These are phyloP conservation scores for Fusarium succisae DNA, from an alignment of 2,329 filamentous ascomycete genomes.

Conservation along the genomic window DNA sequence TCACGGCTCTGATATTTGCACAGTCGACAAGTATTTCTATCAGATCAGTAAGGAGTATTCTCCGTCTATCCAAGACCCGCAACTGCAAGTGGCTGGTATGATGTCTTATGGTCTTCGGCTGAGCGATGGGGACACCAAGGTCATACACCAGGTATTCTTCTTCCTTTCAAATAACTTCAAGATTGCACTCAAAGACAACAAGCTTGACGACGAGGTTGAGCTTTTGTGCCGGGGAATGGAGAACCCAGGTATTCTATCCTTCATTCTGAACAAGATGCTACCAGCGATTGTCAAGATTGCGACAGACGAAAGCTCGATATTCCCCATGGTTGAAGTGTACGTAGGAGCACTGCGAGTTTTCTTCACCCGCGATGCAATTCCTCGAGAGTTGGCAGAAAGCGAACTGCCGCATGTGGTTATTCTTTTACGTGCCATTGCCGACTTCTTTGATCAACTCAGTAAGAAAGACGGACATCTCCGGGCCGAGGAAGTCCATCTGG, in stretches of 20 bases:
- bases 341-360: slow-evolving; percentile 52
- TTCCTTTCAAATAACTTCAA: slow-evolving; percentile 68
- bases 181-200: slow-evolving; percentile 59
- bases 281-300: slow-evolving; percentile 60
- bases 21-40: slow-evolving; percentile 65
- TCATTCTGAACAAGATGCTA: slow-evolving; percentile 63
- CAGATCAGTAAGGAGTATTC: slow-evolving; percentile 65
- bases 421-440: slow-evolving; percentile 46
- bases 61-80: slow-evolving; percentile 64
- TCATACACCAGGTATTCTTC: slow-evolving; percentile 62
- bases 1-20: slow-evolving; percentile 62
- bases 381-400: slow-evolving; percentile 50
- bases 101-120: slow-evolving; percentile 65
- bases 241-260: slow-evolving; percentile 55
- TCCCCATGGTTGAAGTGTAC: slow-evolving; percentile 62
- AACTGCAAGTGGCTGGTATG: slow-evolving; percentile 65
- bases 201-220: slow-evolving; percentile 56
- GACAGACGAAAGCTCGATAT: slow-evolving; percentile 49
- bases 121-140: slow-evolving; percentile 60
- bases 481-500: slow-evolving; percentile 40
- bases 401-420: slow-evolving; percentile 46
- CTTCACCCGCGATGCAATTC: slow-evolving; percentile 48
- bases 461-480: slow-evolving; percentile 32
- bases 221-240: slow-evolving; percentile 61
- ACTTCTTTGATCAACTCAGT: slow-evolving; percentile 41